phyloP scores from a whole-genome alignment of 2,329 filamentous ascomycete genomes.

The Colletotrichum graminicola region DNA sequence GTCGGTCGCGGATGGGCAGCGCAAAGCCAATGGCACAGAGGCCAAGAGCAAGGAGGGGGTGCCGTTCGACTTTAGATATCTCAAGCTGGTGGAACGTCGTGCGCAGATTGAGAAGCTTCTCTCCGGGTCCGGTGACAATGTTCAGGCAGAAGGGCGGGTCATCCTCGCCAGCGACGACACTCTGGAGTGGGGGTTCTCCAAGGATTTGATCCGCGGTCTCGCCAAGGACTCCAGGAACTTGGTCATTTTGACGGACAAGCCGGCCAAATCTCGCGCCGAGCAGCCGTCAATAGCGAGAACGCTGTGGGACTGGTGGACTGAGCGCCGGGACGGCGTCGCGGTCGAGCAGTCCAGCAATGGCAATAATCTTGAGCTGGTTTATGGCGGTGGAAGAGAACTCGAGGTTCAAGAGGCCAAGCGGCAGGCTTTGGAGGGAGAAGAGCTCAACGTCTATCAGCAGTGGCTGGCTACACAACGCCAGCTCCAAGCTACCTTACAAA shows the following conservation, averaged over 20 bases:
- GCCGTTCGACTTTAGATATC: constrained; percentile 90
- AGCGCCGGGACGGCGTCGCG: constrained; percentile 72
- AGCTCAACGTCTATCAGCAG: constrained; percentile 87
- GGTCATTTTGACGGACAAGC: constrained; percentile 86
- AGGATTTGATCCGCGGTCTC: constrained; percentile 79
- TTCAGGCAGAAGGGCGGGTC: constrained; percentile 70
- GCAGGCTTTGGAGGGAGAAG: constrained; percentile 78
- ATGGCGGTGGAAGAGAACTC: constrained; percentile 73
- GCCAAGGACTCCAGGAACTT: constrained; percentile 84
- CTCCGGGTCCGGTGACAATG: constrained; percentile 59
- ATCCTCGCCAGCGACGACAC: constrained; percentile 93
- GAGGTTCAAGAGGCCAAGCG: constrained; percentile 72
- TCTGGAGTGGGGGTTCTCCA: constrained; percentile 95
- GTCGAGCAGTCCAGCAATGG: constrained; percentile 66
- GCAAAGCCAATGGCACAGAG: constrained; percentile 59
- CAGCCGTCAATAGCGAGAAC: constrained; percentile 75
- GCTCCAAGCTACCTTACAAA: constrained; percentile 83
- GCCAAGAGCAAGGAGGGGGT: constrained; percentile 69
- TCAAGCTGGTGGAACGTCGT: constrained; percentile 85
- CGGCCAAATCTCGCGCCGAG: constrained; percentile 59
- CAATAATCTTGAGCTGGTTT: constrained; percentile 74
- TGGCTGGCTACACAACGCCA: constrained; percentile 91
- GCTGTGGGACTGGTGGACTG: constrained; percentile 85
- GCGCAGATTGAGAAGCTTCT: constrained; percentile 81
- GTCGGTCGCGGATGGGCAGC: constrained; percentile 69